These are phyloP conservation scores for Eucalyptus pumila DNA, from an alignment of 345 rosid species.

Conservation along the genomic window DNA sequence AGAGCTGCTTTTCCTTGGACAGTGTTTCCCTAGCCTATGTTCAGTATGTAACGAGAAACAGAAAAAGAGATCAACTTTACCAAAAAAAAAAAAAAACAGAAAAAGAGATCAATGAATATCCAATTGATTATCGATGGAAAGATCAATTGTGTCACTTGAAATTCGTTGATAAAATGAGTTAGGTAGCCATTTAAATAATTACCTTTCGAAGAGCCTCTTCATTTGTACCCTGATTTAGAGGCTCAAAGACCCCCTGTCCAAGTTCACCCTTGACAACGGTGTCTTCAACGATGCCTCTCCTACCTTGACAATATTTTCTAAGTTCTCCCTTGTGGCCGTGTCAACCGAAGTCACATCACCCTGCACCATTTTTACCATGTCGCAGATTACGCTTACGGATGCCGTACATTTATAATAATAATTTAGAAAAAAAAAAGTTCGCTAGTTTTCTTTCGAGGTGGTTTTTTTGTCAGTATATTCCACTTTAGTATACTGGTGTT, in stretches of 20 bases:
- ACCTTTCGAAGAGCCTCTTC: slow-evolving; percentile 35
- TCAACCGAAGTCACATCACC: slow-evolving; percentile 44
- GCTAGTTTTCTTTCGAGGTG: not conserved
- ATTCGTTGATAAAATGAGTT: not conserved
- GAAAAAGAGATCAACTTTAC: too few relatives aligned
- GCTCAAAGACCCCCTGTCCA: slow-evolving; percentile 27
- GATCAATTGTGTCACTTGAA: not conserved
- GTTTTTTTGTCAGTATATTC: not conserved
- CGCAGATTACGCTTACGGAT: not conserved
- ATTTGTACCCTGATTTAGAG: slow-evolving; percentile 7
- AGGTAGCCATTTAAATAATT: not conserved
- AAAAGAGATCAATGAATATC: not conserved
- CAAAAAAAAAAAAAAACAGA: too few relatives aligned
- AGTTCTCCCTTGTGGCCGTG: slow-evolving; percentile 34
- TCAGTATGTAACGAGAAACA: not conserved
- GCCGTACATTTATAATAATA: not conserved
- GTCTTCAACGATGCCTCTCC: slow-evolving; percentile 38
- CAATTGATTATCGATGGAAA: not conserved
- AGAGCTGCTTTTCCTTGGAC: not conserved
- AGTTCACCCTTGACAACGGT: slow-evolving; percentile 30
- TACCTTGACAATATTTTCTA: slow-evolving; percentile 19
- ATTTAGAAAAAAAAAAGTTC: not conserved
- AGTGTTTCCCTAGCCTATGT: not conserved
- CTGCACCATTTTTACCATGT: not conserved
- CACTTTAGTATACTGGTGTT: not conserved